phyloP scores from a whole-genome alignment of 148 eudicot species.

The Rhododendron vialii region DNA sequence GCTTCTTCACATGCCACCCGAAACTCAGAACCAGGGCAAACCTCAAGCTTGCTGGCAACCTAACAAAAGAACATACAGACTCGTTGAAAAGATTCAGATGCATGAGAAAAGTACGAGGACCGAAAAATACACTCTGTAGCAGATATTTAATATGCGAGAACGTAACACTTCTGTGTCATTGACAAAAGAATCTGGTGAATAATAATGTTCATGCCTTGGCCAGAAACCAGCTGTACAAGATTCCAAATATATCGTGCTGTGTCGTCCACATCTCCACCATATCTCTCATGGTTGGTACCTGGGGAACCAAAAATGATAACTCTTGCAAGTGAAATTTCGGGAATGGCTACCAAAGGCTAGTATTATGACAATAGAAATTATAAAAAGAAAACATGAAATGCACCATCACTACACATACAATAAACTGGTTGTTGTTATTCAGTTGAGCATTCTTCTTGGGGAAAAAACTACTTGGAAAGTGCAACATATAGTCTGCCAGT shows the following conservation, averaged over 20 bases:
- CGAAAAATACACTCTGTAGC: no score
- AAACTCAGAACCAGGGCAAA: constrained; percentile 92
- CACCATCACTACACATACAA: no score
- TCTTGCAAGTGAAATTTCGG: neutral
- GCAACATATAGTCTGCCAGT: no score
- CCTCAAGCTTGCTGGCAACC: constrained; percentile 92
- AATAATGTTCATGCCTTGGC: constrained; percentile 63
- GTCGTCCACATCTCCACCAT: constrained; percentile 95
- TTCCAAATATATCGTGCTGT: constrained; percentile 75
- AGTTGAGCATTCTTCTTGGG: no score
- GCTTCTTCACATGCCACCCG: constrained; percentile 98
- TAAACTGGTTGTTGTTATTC: no score
- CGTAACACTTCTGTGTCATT: neutral
- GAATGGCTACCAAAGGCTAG: no score
- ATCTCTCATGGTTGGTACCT: constrained; percentile 81
- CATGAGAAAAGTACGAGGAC: neutral
- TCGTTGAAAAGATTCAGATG: neutral
- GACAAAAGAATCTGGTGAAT: neutral
- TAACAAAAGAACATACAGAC: constrained; percentile 3
- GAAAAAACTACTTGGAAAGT: no score
- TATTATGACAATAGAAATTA: no score
- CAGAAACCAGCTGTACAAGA: constrained; percentile 95
- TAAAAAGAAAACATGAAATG: no score
- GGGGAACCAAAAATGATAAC: constrained; percentile 15
- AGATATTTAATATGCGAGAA: no score